phyloP scores from a whole-genome alignment of 176 grass and related monocot species.

The Calamus simplicifolius region DNA sequence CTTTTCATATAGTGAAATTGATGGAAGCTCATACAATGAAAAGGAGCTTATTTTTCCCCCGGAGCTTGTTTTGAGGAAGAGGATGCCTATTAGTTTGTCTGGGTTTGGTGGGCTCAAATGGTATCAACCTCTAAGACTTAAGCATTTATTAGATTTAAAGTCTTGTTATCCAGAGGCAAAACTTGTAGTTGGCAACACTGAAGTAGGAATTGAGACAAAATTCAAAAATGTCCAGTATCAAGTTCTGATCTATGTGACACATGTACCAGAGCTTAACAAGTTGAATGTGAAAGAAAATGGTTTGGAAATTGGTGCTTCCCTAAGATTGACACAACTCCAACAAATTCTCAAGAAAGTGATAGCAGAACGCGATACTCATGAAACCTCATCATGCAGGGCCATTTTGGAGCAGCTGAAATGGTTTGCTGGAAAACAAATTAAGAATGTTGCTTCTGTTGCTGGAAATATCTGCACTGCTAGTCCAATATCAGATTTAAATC shows the following conservation, averaged over 20 bases:
- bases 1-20: slow-evolving; percentile 63
- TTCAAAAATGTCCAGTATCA: slow-evolving; percentile 77
- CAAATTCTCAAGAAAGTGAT: slow-evolving; percentile 56
- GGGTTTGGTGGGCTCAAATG: slow-evolving; percentile 72
- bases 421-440: slow-evolving; percentile 94
- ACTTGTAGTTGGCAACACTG: slow-evolving; percentile 77
- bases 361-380: slow-evolving; percentile 31
- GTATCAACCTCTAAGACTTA: slow-evolving; percentile 77
- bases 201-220: slow-evolving; percentile 91
- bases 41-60: slow-evolving; percentile 94
- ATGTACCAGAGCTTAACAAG: slow-evolving; percentile 75
- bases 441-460: slow-evolving; percentile 92
- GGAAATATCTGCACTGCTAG: slow-evolving; percentile 99
- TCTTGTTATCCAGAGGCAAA: slow-evolving; percentile 73
- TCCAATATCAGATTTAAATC: slow-evolving; percentile 98
- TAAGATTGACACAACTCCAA: slow-evolving; percentile 69
- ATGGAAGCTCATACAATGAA: slow-evolving; percentile 64
- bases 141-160: slow-evolving; percentile 63
- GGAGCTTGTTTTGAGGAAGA: slow-evolving; percentile 65
- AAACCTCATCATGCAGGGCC: slow-evolving; percentile 72
- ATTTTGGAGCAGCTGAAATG: slow-evolving; percentile 86
- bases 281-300: slow-evolving; percentile 64
- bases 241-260: slow-evolving; percentile 67
- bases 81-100: slow-evolving; percentile 51
- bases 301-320: slow-evolving; percentile 76